Evolutionary conservation across 2,329 filamentous ascomycete genomes (phyloP).

Genomic region (Dactylellina parvicollis): DNA sequence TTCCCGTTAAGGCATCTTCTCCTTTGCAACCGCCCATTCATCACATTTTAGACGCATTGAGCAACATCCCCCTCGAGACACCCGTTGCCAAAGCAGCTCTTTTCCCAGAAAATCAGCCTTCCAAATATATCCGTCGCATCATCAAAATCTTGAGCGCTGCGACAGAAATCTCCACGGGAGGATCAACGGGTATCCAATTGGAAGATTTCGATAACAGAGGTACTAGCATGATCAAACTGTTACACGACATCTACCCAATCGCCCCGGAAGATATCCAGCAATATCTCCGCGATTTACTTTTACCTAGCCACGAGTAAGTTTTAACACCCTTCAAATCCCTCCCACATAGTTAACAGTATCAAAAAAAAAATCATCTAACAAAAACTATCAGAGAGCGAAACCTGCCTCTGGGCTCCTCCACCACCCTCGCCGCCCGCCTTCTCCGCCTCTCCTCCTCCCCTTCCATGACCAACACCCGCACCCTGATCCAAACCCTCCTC

Average conservation of each 20-base stretch:
- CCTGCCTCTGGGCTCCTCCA: slow-evolving; percentile 75
- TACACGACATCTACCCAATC: slow-evolving; percentile 75
- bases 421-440: slow-evolving; percentile 78
- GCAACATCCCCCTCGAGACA: slow-evolving; percentile 76
- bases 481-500: slow-evolving; percentile 78
- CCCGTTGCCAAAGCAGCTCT: slow-evolving; percentile 63
- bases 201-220: slow-evolving; percentile 76
- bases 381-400: slow-evolving; percentile 69
- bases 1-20: slow-evolving; percentile 66
- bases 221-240: slow-evolving; percentile 77
- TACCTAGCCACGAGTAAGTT: slow-evolving; percentile 73
- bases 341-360: background rate
- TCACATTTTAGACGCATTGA: slow-evolving; percentile 79
- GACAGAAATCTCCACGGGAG: background rate
- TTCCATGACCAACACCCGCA: slow-evolving; percentile 75
- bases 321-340: background rate
- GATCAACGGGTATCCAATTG: background rate
- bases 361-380: background rate
- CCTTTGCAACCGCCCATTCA: slow-evolving; percentile 78
- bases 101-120: slow-evolving; percentile 67
- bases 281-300: slow-evolving; percentile 72
- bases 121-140: slow-evolving; percentile 66
- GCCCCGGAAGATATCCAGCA: slow-evolving; percentile 72
- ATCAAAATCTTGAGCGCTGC: slow-evolving; percentile 38
- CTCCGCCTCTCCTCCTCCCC: slow-evolving; percentile 81